Base-by-base conservation (phyloP, 768 basidiomycete species). In the Lactarius tabidus region DNA sequence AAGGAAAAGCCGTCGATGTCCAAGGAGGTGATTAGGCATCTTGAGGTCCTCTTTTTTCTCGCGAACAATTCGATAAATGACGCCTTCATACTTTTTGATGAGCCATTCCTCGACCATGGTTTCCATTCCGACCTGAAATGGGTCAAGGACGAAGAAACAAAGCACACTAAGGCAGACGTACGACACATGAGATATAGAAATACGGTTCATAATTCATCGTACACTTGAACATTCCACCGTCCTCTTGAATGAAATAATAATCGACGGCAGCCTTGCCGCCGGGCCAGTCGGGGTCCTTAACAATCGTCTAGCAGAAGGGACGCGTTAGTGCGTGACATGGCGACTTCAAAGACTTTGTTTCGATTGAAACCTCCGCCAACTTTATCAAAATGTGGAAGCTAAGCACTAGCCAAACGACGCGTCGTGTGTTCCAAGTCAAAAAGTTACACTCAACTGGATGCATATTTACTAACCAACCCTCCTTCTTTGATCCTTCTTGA, bases 391-490 rank as follows among this genome's bases (percentile, higher is more conserved):
- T 3, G 6, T 6, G 20, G 6, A 38, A n/a, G 26, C 26, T 10
- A 7, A n/a, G 14, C 23, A 26, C 23, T 18, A 20, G 14, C 15
- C 53, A 26, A 33, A 28, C 17, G 26, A 54, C 20, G 26, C 26
- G 45, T 29, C 5, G 43, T 8, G 14, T 4, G 28, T 1, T 14
- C 26, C 45, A 48, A 26, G 26, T 51, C 39, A 28, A 61, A 8
- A 4, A 18, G 31, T 10, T 31, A 35, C 15, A 81, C 91, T 70
- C 73, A 65, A 95, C 94, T 60, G 97, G 93, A 74, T 96, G 95
- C 96, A 99, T 98, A 73, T 98, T 98, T 67, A 99, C 87, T 72
- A 99, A 78, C 97, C 97, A 98, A 2, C 95, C 97, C 60, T 91
- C 90, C 73, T 80, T 85, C 71, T 79, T 79, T 3, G 80, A 77